Conservation (phyloP, 306 rosid genomes). For the Cotoneaster glaucophyllus region DNA sequence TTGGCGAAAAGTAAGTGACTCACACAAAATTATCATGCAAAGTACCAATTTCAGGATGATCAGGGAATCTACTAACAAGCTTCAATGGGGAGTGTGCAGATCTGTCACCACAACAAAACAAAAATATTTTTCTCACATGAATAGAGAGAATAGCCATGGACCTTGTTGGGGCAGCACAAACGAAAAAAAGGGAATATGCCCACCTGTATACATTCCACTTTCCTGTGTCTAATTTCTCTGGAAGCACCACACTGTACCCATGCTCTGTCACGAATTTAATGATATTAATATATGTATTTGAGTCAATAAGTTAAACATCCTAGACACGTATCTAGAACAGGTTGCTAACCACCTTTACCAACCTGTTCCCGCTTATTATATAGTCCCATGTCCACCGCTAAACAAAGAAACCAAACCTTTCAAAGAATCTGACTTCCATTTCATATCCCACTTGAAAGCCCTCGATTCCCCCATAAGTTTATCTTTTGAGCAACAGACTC, state of each 20-base stretch:
- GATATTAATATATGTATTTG: conserved; percentile 6
- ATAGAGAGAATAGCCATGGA: background rate
- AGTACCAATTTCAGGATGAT: conserved; percentile 80
- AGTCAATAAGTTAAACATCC: background rate
- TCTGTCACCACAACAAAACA: conserved; percentile 33
- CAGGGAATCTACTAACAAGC: conserved; percentile 69
- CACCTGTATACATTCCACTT: conserved; percentile 97
- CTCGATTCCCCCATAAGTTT: background rate
- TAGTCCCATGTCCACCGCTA: background rate
- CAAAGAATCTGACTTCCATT: background rate
- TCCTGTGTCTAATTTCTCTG: conserved; percentile 90
- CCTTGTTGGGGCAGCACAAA: conserved; percentile 3
- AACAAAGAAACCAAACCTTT: background rate
- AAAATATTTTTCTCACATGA: background rate
- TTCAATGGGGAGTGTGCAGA: conserved; percentile 71
- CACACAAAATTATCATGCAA: conserved; percentile 92
- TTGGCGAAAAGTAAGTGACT: conserved; percentile 30
- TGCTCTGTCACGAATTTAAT: conserved; percentile 59
- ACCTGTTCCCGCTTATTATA: background rate
- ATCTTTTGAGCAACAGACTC: conserved; percentile 1
- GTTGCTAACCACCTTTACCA: background rate
- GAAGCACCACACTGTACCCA: conserved; percentile 89
- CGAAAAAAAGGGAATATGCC: conserved; percentile 13
- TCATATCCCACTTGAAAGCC: background rate
- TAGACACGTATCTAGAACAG: background rate